Conservation (phyloP, 306 rosid species). For the Echinosophora koreensis region DNA sequence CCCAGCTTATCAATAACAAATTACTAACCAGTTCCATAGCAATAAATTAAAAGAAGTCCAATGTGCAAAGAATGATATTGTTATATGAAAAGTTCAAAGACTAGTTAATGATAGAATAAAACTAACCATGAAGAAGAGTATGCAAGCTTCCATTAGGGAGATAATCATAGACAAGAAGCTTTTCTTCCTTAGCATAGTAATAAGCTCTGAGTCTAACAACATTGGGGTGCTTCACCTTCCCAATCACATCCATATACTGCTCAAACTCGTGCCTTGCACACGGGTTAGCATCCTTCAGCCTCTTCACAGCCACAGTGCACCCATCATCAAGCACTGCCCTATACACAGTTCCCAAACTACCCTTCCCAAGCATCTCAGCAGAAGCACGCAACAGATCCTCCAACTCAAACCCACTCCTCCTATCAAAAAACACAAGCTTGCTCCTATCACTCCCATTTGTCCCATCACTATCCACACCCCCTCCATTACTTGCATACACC, state of each 20-base stretch:
- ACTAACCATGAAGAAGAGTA: slow-evolving; percentile 90
- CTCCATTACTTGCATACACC: slow-evolving; percentile 73
- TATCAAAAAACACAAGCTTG: slow-evolving; percentile 87
- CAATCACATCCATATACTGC: slow-evolving; percentile 96
- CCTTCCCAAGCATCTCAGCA: slow-evolving; percentile 99
- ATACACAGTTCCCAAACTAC: slow-evolving; percentile 94
- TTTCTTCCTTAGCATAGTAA: slow-evolving; percentile 93
- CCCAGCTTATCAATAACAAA: not conserved
- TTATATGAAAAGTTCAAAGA: not conserved
- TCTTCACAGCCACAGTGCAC: slow-evolving; percentile 80
- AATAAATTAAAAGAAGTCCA: too few relatives aligned
- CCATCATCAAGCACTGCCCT: slow-evolving; percentile 93
- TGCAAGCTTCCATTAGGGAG: slow-evolving; percentile 94
- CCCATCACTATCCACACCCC: slow-evolving; percentile 77
- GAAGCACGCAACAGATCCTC: slow-evolving; percentile 95
- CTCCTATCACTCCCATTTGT: slow-evolving; percentile 79
- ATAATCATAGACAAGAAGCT: slow-evolving; percentile 96
- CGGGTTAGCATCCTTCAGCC: slow-evolving; percentile 92
- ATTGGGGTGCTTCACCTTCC: slow-evolving; percentile 80
- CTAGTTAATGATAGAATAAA: not conserved
- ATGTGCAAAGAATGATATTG: not conserved
- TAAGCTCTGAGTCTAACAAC: slow-evolving; percentile 85
- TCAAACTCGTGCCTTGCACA: slow-evolving; percentile 87
- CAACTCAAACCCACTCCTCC: slow-evolving; percentile 85
- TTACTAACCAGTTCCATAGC: too few relatives aligned